Evolutionary conservation across 2,329 filamentous ascomycete genomes (phyloP).

Genomic region (Chrysoporthe deuterocubensis): DNA sequence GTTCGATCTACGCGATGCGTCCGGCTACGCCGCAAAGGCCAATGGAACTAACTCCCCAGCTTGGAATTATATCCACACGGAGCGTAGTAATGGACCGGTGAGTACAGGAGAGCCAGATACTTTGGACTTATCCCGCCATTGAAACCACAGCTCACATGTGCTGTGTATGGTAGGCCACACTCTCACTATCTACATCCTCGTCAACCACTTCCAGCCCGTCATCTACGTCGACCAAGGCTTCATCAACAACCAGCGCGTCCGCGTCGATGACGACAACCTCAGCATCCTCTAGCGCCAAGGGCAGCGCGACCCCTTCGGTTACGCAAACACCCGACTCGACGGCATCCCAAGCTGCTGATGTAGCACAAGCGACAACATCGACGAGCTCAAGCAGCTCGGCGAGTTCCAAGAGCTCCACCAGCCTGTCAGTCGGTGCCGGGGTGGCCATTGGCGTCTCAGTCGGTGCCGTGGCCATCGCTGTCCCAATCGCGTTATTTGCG

Average conservation of each 20-base stretch:
- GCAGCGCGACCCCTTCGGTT: neutral
- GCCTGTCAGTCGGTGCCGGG: neutral
- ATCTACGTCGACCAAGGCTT: neutral
- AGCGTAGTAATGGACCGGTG: slow-evolving; percentile 5
- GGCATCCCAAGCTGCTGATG: neutral
- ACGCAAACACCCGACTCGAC: neutral
- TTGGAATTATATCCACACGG: slow-evolving; percentile 16
- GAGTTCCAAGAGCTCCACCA: neutral
- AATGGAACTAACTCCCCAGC: neutral
- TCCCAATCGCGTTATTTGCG: neutral
- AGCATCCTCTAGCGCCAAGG: neutral
- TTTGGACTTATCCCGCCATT: neutral
- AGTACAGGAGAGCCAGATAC: neutral
- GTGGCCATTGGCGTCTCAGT: slow-evolving; percentile 9
- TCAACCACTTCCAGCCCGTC: neutral
- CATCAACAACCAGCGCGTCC: neutral
- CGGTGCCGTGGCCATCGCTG: neutral
- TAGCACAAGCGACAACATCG: neutral
- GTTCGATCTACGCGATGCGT: slow-evolving; percentile 7
- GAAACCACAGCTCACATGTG: neutral
- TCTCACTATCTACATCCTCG: neutral
- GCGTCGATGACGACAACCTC: neutral
- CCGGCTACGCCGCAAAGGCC: neutral
- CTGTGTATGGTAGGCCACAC: neutral
- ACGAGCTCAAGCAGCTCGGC: neutral